phyloP scores from a whole-genome alignment of 257 asterid genomes.

The Voacanga thouarsii region DNA sequence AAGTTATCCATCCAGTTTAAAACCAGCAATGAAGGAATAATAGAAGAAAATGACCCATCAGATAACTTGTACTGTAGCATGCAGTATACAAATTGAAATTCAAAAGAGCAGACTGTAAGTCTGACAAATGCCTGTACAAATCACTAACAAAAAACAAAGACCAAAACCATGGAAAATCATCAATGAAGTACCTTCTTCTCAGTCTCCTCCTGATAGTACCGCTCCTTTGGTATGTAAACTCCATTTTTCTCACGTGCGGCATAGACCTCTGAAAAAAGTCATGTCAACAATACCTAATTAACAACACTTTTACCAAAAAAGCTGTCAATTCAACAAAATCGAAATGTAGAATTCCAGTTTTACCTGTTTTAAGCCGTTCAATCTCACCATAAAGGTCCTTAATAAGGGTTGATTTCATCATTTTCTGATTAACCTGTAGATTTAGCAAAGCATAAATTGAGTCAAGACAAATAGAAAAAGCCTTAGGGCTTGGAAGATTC shows the following conservation, averaged over 20 bases:
- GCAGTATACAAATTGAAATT: background rate
- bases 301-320: background rate
- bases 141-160: background rate
- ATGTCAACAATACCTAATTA: background rate
- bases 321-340: background rate
- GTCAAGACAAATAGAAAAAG: background rate
- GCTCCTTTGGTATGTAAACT: conserved; percentile 81
- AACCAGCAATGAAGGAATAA: conserved; percentile 1
- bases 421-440: conserved; percentile 79
- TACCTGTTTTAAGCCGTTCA: conserved; percentile 75
- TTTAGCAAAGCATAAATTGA: background rate
- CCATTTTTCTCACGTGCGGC: conserved; percentile 90
- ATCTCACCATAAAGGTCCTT: conserved; percentile 80
- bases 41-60: background rate
- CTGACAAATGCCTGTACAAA: background rate
- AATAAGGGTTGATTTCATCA: conserved; percentile 77
- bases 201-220: conserved; percentile 74
- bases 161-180: background rate
- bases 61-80: background rate
- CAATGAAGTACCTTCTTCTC: conserved; percentile 58
- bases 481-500: background rate
- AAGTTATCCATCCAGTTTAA: conserved; percentile 1
- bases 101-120: background rate
- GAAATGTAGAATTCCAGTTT: background rate
- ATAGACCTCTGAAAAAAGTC: conserved; percentile 55